Base-by-base conservation (phyloP, 768 basidiomycete genomes). In the Tulasnella sp. region DNA sequence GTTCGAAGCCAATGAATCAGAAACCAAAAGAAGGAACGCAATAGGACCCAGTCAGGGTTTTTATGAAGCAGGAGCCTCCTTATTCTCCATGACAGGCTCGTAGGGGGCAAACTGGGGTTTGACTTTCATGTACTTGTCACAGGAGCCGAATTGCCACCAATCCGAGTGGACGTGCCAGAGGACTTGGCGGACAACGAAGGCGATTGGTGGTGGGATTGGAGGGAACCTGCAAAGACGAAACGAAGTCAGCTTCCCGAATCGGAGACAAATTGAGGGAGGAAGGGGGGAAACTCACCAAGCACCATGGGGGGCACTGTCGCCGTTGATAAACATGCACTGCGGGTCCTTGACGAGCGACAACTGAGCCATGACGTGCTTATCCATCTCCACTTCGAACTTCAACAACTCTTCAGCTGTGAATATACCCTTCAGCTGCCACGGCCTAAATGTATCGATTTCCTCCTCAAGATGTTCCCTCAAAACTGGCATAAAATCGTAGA, bases 391-490 rank as follows among this genome's bases (percentile, higher is more conserved):
- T 49, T 75, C 74, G n/a, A 67, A 64, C 19, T 2, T 11, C 37
- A 42, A 45, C 9, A 58, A 19, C 31, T 75, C 74, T n/a, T 64
- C 74, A 15, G 34, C 34, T 6, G 52, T 67, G 58, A 75, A 73
- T 6, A 52, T 36, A 8, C n/a, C 38, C 34, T 38, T 36, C 25
- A 75, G 9, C 29, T 37, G 34, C 64, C 54, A 45, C 7, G 74
- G 36, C 17, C 67, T 29, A 17, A 75, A 31, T 6, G 74, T 67
- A 22, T 75, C 64, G 38, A 75, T 75, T 31, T 75, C 74, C 25
- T 75, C 74, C 25, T 29, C 74, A 19, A 75, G 74, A 70, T 75
- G 74, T 19, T 75, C 64, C 11, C 64, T 37, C 1, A 75, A 37
- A 12, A 45, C 36, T 4, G 49, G 34, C 1, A 45, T 38, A 22